These are phyloP conservation scores for Diaporthe amygdali DNA, from an alignment of 2,329 filamentous ascomycete species.

Conservation along the genomic window DNA sequence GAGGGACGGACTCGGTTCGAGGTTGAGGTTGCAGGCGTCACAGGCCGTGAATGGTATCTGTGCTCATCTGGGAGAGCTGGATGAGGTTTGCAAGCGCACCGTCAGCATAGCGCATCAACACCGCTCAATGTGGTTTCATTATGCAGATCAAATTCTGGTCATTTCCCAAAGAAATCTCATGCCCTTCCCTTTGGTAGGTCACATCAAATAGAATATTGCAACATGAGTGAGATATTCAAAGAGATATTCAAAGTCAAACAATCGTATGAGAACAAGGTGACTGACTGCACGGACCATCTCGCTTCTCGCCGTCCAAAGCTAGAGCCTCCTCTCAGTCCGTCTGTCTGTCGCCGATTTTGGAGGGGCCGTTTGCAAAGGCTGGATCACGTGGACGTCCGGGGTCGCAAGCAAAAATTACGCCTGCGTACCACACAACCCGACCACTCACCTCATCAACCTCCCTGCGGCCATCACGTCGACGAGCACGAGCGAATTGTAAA, in stretches of 20 bases:
- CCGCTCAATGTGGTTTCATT: background rate
- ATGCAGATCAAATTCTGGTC: too few species aligned
- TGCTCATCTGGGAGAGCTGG: background rate
- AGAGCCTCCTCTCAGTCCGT: background rate
- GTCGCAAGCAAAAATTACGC: conserved; percentile 20
- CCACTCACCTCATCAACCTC: conserved; percentile 15
- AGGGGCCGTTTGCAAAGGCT: background rate
- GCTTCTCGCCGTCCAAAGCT: background rate
- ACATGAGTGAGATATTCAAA: background rate
- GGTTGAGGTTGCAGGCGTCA: background rate
- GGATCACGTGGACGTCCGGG: conserved; percentile 24
- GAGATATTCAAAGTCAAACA: background rate
- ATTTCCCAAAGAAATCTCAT: too few species aligned
- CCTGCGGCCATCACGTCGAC: conserved; percentile 20
- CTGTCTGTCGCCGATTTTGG: background rate
- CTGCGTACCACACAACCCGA: conserved; percentile 15
- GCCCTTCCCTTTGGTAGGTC: background rate
- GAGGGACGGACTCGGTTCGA: background rate
- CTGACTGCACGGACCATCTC: conserved; percentile 18
- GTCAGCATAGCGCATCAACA: background rate
- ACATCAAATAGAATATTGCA: too few species aligned
- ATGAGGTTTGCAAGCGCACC: background rate
- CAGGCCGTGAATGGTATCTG: background rate
- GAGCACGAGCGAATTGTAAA: conserved; percentile 21
- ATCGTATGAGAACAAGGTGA: background rate